These are phyloP conservation scores for Akanthomyces lecanii DNA, from an alignment of 2,329 filamentous ascomycete genomes.

Conservation along the genomic window DNA sequence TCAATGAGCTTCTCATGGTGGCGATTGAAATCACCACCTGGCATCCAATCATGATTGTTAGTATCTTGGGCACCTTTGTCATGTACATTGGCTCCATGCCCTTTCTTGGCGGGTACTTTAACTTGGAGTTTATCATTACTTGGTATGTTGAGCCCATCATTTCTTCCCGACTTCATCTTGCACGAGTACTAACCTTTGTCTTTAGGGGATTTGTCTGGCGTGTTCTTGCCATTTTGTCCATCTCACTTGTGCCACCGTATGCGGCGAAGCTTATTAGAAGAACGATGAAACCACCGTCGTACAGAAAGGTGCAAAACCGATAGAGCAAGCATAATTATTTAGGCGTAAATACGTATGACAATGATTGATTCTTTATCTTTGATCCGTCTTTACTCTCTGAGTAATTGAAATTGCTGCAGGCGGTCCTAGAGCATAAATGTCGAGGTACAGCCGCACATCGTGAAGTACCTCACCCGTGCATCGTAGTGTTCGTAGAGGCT, in stretches of 20 bases:
- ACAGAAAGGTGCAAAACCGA: conserved; percentile 81
- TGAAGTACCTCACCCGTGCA: too few relatives aligned
- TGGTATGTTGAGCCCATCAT: conserved; percentile 41
- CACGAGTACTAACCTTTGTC: conserved; percentile 20
- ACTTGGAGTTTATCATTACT: conserved; percentile 72
- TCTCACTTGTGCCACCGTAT: conserved; percentile 83
- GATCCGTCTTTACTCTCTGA: neutral
- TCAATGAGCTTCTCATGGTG: conserved; percentile 97
- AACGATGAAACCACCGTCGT: conserved; percentile 86
- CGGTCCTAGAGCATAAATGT: too few relatives aligned
- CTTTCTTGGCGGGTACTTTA: conserved; percentile 85
- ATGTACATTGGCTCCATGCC: conserved; percentile 81
- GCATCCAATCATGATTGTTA: conserved; percentile 88
- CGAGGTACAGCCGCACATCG: too few relatives aligned
- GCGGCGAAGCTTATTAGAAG: conserved; percentile 78
- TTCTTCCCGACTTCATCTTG: neutral
- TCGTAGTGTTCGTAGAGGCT: too few relatives aligned
- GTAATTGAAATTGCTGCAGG: too few relatives aligned
- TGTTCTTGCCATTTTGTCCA: conserved; percentile 70
- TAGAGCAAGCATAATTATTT: conserved; percentile 28
- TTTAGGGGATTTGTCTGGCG: conserved; percentile 81
- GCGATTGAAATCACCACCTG: conserved; percentile 95
- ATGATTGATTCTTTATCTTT: neutral
- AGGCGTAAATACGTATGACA: neutral
- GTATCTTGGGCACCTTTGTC: conserved; percentile 74